Evolutionary conservation across 192 early-diverging fungal genomes (phyloP).

Genomic region (Podila verticillata): DNA sequence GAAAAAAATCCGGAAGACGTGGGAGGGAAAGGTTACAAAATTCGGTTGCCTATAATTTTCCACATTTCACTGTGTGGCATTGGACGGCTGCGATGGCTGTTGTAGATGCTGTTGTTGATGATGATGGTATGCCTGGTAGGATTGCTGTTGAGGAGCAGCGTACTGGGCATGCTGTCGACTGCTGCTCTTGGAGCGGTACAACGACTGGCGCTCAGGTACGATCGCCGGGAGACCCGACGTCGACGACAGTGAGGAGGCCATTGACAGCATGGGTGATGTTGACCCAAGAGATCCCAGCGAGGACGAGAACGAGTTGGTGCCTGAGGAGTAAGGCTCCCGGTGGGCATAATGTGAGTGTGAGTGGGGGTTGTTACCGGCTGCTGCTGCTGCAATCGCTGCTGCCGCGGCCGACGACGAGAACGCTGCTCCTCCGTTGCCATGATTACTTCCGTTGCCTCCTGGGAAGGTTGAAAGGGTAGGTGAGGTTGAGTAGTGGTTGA

Average conservation of each 20-base stretch:
- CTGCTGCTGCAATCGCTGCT: conserved; percentile 11
- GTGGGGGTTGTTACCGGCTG: background rate
- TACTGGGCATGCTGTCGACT: conserved; percentile 38
- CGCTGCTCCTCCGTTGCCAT: conserved; percentile 9
- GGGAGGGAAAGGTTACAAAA: too few species aligned
- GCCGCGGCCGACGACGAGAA: conserved; percentile 19
- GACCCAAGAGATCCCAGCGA: conserved; percentile 38
- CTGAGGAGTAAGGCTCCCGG: conserved; percentile 26
- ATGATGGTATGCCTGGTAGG: conserved; percentile 5
- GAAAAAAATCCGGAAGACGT: too few species aligned
- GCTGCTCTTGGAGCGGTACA: conserved; percentile 50
- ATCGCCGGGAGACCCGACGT: conserved; percentile 43
- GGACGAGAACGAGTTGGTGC: conserved; percentile 40
- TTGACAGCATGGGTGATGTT: conserved; percentile 45
- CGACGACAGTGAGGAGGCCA: conserved; percentile 44
- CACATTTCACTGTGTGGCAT: too few species aligned
- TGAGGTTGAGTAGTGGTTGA: conserved; percentile 28
- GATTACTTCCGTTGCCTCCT: conserved; percentile 9
- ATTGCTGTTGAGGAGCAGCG: conserved; percentile 4
- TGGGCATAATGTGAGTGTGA: conserved; percentile 1
- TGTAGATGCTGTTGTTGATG: conserved; percentile 3
- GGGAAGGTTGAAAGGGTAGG: conserved; percentile 36
- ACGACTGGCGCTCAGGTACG: conserved; percentile 42
- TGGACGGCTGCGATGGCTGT: conserved; percentile 1
- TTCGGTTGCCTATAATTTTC: too few species aligned